Percentiles rank a stretch among this genome's conserved stretches.
Conservation (phyloP, 805 yeast species). For the Kodamaea neixiangensis region DNA sequence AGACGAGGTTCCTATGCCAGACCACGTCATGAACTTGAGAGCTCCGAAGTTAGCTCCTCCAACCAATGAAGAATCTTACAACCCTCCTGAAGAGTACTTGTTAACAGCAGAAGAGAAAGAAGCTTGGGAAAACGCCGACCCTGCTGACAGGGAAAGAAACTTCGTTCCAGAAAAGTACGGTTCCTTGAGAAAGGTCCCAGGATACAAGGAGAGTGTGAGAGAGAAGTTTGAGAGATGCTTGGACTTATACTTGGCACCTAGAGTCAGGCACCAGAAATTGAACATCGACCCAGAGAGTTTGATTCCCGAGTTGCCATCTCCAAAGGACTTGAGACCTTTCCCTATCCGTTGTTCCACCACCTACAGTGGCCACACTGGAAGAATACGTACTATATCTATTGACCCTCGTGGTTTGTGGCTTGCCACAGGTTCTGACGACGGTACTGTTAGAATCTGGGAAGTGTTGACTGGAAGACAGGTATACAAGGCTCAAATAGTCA, state of each 20-base stretch:
- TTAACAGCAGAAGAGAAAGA: slow-evolving; percentile 74
- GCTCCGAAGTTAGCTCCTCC: slow-evolving; percentile 98
- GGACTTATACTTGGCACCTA: slow-evolving; percentile 93
- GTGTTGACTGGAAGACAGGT: slow-evolving; percentile 93
- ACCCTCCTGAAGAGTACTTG: slow-evolving; percentile 95
- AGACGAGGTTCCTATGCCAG: slow-evolving; percentile 52
- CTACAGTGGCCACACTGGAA: slow-evolving; percentile 80
- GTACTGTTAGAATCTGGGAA: slow-evolving; percentile 96
- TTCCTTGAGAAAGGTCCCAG: slow-evolving; percentile 90
- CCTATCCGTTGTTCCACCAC: slow-evolving; percentile 87
- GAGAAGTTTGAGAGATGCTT: slow-evolving; percentile 93
- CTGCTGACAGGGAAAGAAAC: slow-evolving; percentile 74
- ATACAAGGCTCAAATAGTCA: slow-evolving; percentile 56
- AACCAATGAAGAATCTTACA: slow-evolving; percentile 92
- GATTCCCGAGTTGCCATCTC: slow-evolving; percentile 95
- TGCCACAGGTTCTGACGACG: slow-evolving; percentile 98
- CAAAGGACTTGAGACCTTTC: slow-evolving; percentile 94
- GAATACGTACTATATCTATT: slow-evolving; percentile 76
- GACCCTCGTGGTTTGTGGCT: slow-evolving; percentile 93
- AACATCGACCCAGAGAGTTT: slow-evolving; percentile 95
- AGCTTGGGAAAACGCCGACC: slow-evolving; percentile 69
- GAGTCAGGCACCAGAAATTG: slow-evolving; percentile 86
- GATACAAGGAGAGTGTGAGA: slow-evolving; percentile 79
- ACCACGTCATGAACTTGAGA: slow-evolving; percentile 86
- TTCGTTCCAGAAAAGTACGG: slow-evolving; percentile 80